These are phyloP conservation scores for Triangularia verruculosa DNA, from an alignment of 2,329 filamentous ascomycete species.

Conservation along the genomic window DNA sequence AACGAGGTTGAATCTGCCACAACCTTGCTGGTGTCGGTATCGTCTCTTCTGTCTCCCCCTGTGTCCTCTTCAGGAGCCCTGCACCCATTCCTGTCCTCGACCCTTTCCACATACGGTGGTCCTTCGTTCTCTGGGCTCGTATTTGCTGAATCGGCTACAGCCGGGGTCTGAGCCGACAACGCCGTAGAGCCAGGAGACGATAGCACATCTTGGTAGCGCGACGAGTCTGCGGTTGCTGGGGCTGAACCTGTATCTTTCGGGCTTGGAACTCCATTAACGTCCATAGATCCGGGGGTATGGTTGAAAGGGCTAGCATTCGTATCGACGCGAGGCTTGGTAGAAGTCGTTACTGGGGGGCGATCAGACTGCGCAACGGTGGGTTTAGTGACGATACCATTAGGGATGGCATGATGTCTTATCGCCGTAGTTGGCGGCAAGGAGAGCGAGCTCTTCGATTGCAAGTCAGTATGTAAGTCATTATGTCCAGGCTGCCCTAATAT, in stretches of 20 bases:
- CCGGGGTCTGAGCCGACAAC: slow-evolving; percentile 71
- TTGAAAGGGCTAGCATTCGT: background rate
- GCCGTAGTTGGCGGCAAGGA: background rate
- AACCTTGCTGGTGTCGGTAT: slow-evolving; percentile 16
- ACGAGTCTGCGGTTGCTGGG: slow-evolving; percentile 34
- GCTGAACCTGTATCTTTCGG: slow-evolving; percentile 29
- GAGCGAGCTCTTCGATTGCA: background rate
- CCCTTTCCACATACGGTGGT: slow-evolving; percentile 51
- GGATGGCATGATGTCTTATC: background rate
- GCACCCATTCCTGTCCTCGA: slow-evolving; percentile 42
- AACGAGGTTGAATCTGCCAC: slow-evolving; percentile 5
- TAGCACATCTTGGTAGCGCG: slow-evolving; percentile 42
- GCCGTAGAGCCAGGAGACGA: slow-evolving; percentile 65
- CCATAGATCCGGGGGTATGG: background rate
- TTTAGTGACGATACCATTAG: background rate
- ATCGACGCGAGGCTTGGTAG: slow-evolving; percentile 10
- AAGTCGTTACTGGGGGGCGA: background rate
- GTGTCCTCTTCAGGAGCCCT: slow-evolving; percentile 32
- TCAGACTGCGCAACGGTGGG: background rate
- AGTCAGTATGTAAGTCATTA: background rate
- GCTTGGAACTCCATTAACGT: slow-evolving; percentile 17
- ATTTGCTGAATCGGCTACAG: slow-evolving; percentile 64
- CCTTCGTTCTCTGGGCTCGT: slow-evolving; percentile 72
- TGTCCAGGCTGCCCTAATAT: background rate
- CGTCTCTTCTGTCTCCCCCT: slow-evolving; percentile 9